These are phyloP conservation scores for Coix lacrymajobi DNA, from an alignment of 176 grass and related monocot species.

Conservation along the genomic window DNA sequence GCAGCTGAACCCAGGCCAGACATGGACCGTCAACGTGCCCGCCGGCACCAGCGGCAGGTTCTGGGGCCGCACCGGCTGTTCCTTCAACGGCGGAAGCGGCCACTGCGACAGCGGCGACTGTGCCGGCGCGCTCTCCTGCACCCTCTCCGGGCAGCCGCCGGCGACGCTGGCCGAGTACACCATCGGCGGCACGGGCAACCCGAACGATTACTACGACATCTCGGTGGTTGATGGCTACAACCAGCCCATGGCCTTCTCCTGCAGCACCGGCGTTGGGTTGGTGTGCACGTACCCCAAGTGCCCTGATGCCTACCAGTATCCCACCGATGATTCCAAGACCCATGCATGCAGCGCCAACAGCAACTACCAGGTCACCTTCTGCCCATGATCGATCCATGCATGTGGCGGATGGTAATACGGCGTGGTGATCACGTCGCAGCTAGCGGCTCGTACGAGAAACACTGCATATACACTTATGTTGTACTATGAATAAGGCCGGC, in stretches of 20 bases:
- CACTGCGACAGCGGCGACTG: neutral
- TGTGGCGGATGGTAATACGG: no score
- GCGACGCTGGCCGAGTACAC: slow-evolving; percentile 19
- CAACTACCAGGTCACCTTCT: slow-evolving; percentile 15
- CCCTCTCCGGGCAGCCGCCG: neutral
- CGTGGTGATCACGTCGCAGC: no score
- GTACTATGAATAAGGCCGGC: no score
- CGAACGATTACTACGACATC: neutral
- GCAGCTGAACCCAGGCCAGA: neutral
- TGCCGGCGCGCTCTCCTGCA: neutral
- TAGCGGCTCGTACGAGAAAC: no score
- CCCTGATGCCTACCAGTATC: neutral
- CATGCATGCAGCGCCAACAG: neutral
- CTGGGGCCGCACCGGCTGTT: slow-evolving; percentile 24
- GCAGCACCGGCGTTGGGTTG: neutral
- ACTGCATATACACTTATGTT: no score
- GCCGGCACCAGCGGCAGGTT: neutral
- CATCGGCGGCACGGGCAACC: neutral
- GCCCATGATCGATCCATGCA: no score
- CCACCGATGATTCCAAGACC: neutral
- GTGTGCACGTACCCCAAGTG: neutral
- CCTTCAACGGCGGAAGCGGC: neutral
- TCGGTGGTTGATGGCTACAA: slow-evolving; percentile 8
- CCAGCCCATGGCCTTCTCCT: slow-evolving; percentile 3
- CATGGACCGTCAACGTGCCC: neutral